Evolutionary conservation across 176 grass and related monocot genomes (phyloP).

Genomic region (Poa pratensis): DNA sequence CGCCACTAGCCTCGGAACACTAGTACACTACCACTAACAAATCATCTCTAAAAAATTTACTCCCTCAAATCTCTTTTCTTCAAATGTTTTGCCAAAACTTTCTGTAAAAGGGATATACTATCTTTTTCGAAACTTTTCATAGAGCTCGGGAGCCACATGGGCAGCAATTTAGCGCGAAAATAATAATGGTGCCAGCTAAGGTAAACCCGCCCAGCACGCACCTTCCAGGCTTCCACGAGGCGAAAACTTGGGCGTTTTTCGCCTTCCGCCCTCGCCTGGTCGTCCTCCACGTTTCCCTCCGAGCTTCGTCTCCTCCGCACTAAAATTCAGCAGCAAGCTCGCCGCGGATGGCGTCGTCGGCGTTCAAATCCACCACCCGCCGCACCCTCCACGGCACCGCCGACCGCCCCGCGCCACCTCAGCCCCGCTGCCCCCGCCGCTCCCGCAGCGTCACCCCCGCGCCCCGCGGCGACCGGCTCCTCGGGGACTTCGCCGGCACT

Average conservation of each 20-base stretch:
- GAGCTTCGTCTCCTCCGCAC: slow-evolving; percentile 14
- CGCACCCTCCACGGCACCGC: slow-evolving; percentile 19
- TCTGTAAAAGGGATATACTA: too few species aligned
- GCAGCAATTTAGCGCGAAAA: too few species aligned
- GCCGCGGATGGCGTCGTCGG: slow-evolving; percentile 42
- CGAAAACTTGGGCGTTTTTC: neutral
- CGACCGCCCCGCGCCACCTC: neutral
- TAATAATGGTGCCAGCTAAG: neutral
- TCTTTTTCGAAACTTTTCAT: too few species aligned
- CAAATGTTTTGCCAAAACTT: too few species aligned
- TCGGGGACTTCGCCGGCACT: slow-evolving; percentile 24
- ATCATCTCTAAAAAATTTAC: too few species aligned
- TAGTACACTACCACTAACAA: too few species aligned
- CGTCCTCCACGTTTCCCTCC: neutral
- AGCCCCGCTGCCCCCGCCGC: slow-evolving; percentile 39
- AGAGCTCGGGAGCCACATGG: too few species aligned
- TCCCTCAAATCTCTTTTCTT: too few species aligned
- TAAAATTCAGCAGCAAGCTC: slow-evolving; percentile 1
- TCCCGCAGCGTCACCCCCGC: slow-evolving; percentile 49
- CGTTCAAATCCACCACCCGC: slow-evolving; percentile 50
- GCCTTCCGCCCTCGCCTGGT: neutral
- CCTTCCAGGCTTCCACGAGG: neutral
- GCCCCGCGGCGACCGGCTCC: neutral
- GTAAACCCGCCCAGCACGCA: neutral
- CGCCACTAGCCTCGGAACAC: too few species aligned